These are phyloP conservation scores for Skeletonema costatum DNA, from an alignment of 108 stramenopile genomes.

Conservation along the genomic window DNA sequence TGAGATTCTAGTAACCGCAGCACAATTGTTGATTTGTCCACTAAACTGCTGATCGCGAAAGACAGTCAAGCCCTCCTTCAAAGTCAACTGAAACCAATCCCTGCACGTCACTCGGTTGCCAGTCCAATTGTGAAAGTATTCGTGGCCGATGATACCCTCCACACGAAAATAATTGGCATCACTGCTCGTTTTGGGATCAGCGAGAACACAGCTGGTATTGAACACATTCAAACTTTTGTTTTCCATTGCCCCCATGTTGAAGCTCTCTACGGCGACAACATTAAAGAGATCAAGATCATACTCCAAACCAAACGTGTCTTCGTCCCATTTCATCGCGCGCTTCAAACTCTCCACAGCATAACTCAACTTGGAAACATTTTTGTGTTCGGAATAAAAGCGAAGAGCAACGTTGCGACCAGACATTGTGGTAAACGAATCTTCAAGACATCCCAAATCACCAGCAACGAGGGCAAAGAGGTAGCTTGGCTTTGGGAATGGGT, in stretches of 20 bases:
- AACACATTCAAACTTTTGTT: conserved; percentile 70
- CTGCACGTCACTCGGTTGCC: conserved; percentile 83
- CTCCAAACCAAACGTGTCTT: conserved; percentile 70
- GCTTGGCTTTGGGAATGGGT: conserved; percentile 76
- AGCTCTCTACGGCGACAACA: conserved; percentile 62
- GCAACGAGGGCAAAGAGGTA: conserved; percentile 83
- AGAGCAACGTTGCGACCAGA: conserved; percentile 63
- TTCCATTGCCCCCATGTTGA: conserved; percentile 90
- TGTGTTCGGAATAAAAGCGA: conserved; percentile 64
- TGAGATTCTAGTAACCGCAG: conserved; percentile 66
- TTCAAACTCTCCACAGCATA: conserved; percentile 69
- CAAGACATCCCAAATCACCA: conserved; percentile 61
- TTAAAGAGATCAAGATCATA: conserved; percentile 81
- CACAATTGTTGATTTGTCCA: conserved; percentile 51
- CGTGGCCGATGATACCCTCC: conserved; percentile 77
- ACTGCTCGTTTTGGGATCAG: conserved; percentile 53
- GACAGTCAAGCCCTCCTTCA: conserved; percentile 85
- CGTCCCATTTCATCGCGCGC: conserved; percentile 79
- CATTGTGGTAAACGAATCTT: conserved; percentile 54
- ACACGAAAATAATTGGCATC: conserved; percentile 62
- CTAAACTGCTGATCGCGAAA: conserved; percentile 79
- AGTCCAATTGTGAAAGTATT: conserved; percentile 86
- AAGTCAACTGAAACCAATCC: conserved; percentile 87
- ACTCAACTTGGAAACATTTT: conserved; percentile 69
- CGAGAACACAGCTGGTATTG: conserved; percentile 80